Evolutionary conservation across 176 grass and related monocot species (phyloP).

Genomic region (Avena atlantica): DNA sequence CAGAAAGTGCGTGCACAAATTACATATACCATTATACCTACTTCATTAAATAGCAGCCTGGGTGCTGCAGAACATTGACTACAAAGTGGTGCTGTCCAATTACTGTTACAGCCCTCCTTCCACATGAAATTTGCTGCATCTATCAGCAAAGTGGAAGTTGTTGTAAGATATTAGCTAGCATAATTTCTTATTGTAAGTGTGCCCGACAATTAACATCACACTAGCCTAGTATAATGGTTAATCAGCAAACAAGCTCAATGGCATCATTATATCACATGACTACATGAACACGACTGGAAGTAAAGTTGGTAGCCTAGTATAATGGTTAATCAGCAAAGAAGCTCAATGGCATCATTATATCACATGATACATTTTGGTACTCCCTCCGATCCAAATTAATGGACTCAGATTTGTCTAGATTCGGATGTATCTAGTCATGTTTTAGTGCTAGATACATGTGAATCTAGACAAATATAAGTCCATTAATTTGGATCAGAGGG

Average conservation of each 20-base stretch:
- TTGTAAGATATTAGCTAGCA: not conserved
- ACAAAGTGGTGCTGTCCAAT: not conserved
- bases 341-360: not conserved
- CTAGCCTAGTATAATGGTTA: not conserved
- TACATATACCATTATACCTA: not conserved
- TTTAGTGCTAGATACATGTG: too few relatives aligned
- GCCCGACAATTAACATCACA: not conserved
- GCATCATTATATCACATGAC: not conserved
- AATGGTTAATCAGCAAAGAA: not conserved
- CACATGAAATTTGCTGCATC: not conserved
- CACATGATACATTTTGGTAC: constrained; percentile 24
- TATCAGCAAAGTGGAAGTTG: constrained; percentile 19
- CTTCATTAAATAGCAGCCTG: constrained; percentile 10
- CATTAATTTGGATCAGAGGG: too few relatives aligned
- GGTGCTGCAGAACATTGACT: constrained; percentile 16
- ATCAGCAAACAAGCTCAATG: not conserved
- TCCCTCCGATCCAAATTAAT: too few relatives aligned
- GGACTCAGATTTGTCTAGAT: too few relatives aligned
- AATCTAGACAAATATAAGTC: too few relatives aligned
- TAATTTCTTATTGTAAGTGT: not conserved
- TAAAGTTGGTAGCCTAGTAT: not conserved
- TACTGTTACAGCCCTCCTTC: not conserved
- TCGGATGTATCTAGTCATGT: too few relatives aligned
- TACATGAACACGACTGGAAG: not conserved
- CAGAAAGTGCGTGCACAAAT: not conserved